Percentiles rank a stretch among this genome's conserved stretches.
These are phyloP conservation scores for Vishniacozyma victoriae DNA, from an alignment of 768 basidiomycete species.

Conservation along the genomic window DNA sequence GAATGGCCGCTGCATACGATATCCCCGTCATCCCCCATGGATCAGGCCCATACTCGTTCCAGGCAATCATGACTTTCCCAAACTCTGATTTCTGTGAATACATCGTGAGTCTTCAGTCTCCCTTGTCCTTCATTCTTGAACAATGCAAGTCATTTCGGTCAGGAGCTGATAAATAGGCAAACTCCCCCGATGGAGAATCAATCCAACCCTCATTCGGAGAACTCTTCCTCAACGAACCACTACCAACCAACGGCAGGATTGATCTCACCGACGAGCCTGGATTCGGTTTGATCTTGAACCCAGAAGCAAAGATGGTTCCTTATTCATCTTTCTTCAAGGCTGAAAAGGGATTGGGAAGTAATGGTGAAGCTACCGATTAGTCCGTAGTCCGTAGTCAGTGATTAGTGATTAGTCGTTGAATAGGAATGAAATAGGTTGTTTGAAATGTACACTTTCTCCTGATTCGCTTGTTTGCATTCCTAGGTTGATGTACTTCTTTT, in stretches of 20 bases:
- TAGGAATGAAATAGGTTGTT: too few relatives aligned
- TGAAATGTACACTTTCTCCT: too few relatives aligned
- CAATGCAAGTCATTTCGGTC: constrained; percentile 12
- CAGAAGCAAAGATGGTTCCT: constrained; percentile 45
- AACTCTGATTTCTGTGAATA: constrained; percentile 48
- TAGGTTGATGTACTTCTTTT: too few relatives aligned
- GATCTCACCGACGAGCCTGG: constrained; percentile 48
- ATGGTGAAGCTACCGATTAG: constrained; percentile 24
- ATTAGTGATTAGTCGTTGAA: too few relatives aligned
- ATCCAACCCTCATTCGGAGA: constrained; percentile 51
- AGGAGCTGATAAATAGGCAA: constrained; percentile 38
- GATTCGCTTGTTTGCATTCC: too few relatives aligned
- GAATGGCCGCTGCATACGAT: constrained; percentile 51
- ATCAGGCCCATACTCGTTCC: constrained; percentile 53
- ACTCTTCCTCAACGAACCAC: constrained; percentile 50
- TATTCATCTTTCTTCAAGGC: constrained; percentile 35
- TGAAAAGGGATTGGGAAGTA: constrained; percentile 22
- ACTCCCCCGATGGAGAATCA: constrained; percentile 50
- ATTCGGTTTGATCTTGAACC: constrained; percentile 51
- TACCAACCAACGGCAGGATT: constrained; percentile 48
- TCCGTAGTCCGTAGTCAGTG: too few relatives aligned
- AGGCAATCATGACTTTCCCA: constrained; percentile 51
- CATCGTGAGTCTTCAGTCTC: constrained; percentile 17
- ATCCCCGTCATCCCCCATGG: constrained; percentile 54
- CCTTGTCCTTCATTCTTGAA: constrained; percentile 14